Conservation (phyloP, 805 yeast species). For the Metschnikowia noctiluminum region DNA sequence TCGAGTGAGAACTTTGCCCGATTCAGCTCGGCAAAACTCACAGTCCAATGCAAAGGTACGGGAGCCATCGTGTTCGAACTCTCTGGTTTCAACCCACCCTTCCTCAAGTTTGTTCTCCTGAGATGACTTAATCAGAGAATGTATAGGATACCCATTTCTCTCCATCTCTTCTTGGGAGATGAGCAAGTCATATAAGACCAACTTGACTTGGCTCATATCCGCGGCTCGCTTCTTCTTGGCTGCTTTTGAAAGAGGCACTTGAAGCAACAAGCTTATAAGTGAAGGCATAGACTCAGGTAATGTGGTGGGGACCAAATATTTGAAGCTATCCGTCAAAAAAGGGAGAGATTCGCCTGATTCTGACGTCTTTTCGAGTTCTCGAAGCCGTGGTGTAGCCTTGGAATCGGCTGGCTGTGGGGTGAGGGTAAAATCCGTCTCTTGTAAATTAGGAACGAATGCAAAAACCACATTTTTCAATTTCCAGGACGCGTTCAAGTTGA, state of each 20-base stretch:
- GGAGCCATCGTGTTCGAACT: constrained; percentile 55
- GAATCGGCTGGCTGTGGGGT: not conserved
- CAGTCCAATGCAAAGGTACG: constrained; percentile 83
- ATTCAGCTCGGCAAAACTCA: constrained; percentile 77
- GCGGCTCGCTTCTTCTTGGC: constrained; percentile 46
- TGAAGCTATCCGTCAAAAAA: constrained; percentile 40
- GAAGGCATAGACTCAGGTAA: constrained; percentile 61
- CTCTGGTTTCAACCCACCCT: constrained; percentile 54
- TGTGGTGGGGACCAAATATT: constrained; percentile 44
- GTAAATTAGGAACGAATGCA: constrained; percentile 64
- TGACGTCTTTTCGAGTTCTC: not conserved
- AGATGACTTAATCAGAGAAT: constrained; percentile 21
- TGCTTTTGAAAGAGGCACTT: constrained; percentile 52
- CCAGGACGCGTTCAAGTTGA: constrained; percentile 11
- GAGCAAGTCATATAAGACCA: constrained; percentile 50
- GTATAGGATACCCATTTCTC: constrained; percentile 59
- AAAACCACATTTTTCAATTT: constrained; percentile 45
- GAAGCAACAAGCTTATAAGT: constrained; percentile 51
- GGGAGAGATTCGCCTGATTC: constrained; percentile 18
- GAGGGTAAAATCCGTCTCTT: constrained; percentile 27
- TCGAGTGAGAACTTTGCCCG: constrained; percentile 69
- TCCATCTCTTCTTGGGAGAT: constrained; percentile 48
- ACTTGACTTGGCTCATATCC: constrained; percentile 32
- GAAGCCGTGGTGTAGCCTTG: not conserved
- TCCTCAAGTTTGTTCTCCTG: constrained; percentile 11